Percentiles rank a stretch among this genome's conserved stretches.
phyloP scores from a whole-genome alignment of 768 basidiomycete species.

The Serpula lacrymans region DNA sequence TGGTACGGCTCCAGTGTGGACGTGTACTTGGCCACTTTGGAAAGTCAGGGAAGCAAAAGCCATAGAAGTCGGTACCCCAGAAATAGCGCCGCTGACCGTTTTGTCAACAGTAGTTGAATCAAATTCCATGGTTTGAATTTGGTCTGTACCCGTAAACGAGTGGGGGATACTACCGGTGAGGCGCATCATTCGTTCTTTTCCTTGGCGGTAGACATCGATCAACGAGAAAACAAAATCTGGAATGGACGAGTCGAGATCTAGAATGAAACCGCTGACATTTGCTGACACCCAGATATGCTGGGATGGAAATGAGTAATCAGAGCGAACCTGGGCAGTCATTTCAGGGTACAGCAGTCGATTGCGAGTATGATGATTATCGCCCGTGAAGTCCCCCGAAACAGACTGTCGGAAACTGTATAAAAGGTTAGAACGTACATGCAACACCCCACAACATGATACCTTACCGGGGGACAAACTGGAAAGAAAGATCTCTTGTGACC shows the following conservation, averaged over 20 bases:
- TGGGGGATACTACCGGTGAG: slow-evolving; percentile 56
- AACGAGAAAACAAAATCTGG: slow-evolving; percentile 78
- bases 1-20: slow-evolving; percentile 53
- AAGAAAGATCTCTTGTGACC: slow-evolving; percentile 65
- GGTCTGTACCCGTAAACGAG: slow-evolving; percentile 30
- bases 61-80: slow-evolving; percentile 51
- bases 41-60: slow-evolving; percentile 70
- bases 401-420: slow-evolving; percentile 75
- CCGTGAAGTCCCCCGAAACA: slow-evolving; percentile 63
- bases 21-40: slow-evolving; percentile 77
- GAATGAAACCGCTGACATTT: slow-evolving; percentile 77
- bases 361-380: slow-evolving; percentile 60
- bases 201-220: slow-evolving; percentile 79
- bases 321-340: slow-evolving; percentile 72
- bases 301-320: slow-evolving; percentile 43
- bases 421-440: slow-evolving; percentile 4
- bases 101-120: slow-evolving; percentile 8
- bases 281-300: slow-evolving; percentile 62
- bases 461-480: slow-evolving; percentile 83
- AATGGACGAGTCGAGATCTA: slow-evolving; percentile 81
- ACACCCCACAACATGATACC: slow-evolving; percentile 20
- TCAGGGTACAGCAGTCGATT: slow-evolving; percentile 79
- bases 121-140: slow-evolving; percentile 14
- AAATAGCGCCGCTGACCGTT: not conserved
- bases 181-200: slow-evolving; percentile 72